Base-by-base conservation (phyloP, 495 filamentous ascomycete genomes). In the Hypoxylon lienhwacheense region DNA sequence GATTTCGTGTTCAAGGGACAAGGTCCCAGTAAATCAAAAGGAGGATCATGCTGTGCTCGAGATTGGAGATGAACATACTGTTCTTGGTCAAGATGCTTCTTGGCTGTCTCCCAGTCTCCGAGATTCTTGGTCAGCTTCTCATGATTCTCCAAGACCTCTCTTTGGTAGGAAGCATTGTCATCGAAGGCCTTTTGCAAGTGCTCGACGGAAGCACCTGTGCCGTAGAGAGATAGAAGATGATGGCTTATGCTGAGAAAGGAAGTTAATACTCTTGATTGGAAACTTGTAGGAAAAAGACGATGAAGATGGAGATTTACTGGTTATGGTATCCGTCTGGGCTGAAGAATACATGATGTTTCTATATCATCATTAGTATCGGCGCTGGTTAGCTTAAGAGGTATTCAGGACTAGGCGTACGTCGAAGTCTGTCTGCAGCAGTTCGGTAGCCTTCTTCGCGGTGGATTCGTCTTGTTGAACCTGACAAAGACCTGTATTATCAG, bases 281-380 rank as follows among this genome's bases (percentile, higher is more conserved):
- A 52, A 0, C 53, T 81, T 73, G 71, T 58, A 22, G 33, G 19
- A n/a, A 44, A 5, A 12, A 11, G 1, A 11, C 1, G 1, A n/a
- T 5, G n/a, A 28, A 1, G 16, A 15, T 45, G 19, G 1, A 25
- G 0, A 32, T 59, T 51, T 70, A 73, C 72, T 75, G 79, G 76
- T 85, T 85, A 59, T 88, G 87, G 56, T 85, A 91, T 0, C 84
- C 83, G 1, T 65, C 53, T 1, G 78, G 17, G 52, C 89, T 89
- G 74, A 88, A 93, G 70, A 85, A 95, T 20, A 90, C 83, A 64
- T 95, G 88, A 64, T 91, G 77, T 20, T 77, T 73, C 75, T 77
- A 33, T 14, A 58, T 21, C 49, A n/a, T 46, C 51, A 34, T 50
- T 16, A 37, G 14, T 1, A 14, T 17, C 3, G 10, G n/a, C 22